Base-by-base conservation (phyloP, 306 rosid genomes). In the Comarum palustre region DNA sequence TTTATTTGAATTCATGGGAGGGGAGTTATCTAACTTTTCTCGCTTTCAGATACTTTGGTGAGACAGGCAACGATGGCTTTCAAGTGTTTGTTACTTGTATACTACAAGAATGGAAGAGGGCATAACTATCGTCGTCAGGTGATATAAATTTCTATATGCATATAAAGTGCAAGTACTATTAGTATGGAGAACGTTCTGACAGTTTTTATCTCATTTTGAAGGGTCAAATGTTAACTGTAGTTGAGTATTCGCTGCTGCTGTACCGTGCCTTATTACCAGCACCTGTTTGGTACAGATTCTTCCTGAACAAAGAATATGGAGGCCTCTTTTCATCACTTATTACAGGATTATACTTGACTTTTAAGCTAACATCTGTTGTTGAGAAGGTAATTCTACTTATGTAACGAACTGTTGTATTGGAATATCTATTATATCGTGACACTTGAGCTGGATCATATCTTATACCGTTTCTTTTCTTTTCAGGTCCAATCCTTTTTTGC, bases 251-350 rank as follows among this genome's bases (percentile, higher is more conserved):
- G 1, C 85, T 91, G 78, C 84, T 94, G 47, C 71, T 94, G 73
- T 94, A 91, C 80, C 97, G 95, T 71, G 88, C 88, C 24, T 78
- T 91, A 68, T 74, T 94, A 83, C 96, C 98, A 57, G 76, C 92
- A 59, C 96, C 98, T 27, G 92, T 94, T 68, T 94, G 97, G 97
- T 91, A 91, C 73, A 85, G 91, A 6, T 91, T 91, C 85, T 91
- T 89, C 84, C 81, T 91, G 77, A 88, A 94, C 89, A 91, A 83
- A 79, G 92, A 86, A 24, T 81, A 86, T 75, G 97, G 96, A 72
- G 85, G 95, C 83, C 87, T 94, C 84, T 94, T 94, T 81, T 94
- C 98, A 25, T 87, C 97, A 36, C 83, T 91, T 79, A 85, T 83
- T 55, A 93, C 98, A 4, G 97, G 97, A 69, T 82, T 93, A 82